These are phyloP conservation scores for Leccinum imitatum DNA, from an alignment of 768 basidiomycete genomes.

Conservation along the genomic window DNA sequence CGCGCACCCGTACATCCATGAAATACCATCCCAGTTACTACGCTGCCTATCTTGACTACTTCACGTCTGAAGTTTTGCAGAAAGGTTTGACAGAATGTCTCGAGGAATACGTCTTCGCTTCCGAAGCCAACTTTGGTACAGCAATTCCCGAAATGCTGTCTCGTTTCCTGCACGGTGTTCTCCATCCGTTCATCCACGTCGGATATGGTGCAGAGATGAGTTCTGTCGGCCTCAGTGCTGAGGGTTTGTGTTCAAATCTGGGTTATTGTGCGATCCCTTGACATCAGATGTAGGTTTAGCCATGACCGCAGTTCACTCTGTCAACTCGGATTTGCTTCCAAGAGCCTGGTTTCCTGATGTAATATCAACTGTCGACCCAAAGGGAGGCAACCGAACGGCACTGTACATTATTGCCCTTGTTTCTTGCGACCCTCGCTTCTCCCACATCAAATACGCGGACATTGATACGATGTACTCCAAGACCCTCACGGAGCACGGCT, in stretches of 20 bases:
- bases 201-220: constrained; percentile 66
- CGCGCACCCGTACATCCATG: not conserved
- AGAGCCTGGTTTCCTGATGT: constrained; percentile 26
- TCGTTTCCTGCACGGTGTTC: constrained; percentile 52
- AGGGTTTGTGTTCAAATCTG: constrained; percentile 47
- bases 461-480: constrained; percentile 33
- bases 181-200: constrained; percentile 66
- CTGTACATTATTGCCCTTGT: constrained; percentile 54
- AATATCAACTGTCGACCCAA: constrained; percentile 9
- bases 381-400: constrained; percentile 30
- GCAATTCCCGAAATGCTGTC: constrained; percentile 46
- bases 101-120: constrained; percentile 58
- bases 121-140: constrained; percentile 41
- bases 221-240: constrained; percentile 55
- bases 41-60: constrained; percentile 57
- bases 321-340: constrained; percentile 18
- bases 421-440: constrained; percentile 45
- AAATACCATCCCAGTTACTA: constrained; percentile 47
- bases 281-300: constrained; percentile 48
- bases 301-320: constrained; percentile 39
- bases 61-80: constrained; percentile 41
- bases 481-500: constrained; percentile 33
- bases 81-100: constrained; percentile 45
- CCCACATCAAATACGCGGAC: constrained; percentile 18
- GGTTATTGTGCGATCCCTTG: constrained; percentile 35